Conservation (phyloP, 176 grass and related monocot genomes). For the bread wheat (Triticum aestivum) region DNA sequence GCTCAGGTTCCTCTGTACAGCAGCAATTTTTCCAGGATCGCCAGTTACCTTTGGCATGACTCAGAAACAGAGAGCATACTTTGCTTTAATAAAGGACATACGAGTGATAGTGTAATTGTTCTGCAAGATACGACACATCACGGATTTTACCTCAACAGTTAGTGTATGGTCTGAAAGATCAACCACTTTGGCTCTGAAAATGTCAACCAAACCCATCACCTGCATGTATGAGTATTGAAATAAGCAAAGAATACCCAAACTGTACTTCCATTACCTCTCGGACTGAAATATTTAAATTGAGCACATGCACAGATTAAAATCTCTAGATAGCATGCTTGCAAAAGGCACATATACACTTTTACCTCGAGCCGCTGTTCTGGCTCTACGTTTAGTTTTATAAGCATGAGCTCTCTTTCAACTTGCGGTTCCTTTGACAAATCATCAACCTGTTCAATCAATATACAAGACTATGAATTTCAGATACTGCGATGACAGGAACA, state of each 20-base stretch:
- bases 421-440: slow-evolving; percentile 68
- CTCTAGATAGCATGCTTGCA: not conserved
- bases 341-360: not conserved
- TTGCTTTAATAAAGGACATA: slow-evolving; percentile 3
- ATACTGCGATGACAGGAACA: not conserved
- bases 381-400: slow-evolving; percentile 73
- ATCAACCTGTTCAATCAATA: slow-evolving; percentile 44
- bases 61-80: not conserved
- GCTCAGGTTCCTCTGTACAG: slow-evolving; percentile 50
- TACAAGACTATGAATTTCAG: not conserved
- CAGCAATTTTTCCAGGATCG: slow-evolving; percentile 77
- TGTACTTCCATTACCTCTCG: not conserved
- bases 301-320: not conserved
- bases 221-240: slow-evolving; percentile 23
- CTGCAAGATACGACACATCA: not conserved
- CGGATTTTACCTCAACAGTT: slow-evolving; percentile 57
- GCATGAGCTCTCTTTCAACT: slow-evolving; percentile 83
- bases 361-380: slow-evolving; percentile 64
- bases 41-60: slow-evolving; percentile 55
- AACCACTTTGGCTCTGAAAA: slow-evolving; percentile 70
- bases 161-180: slow-evolving; percentile 64
- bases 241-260: not conserved
- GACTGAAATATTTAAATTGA: not conserved
- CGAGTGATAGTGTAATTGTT: not conserved
- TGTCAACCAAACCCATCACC: slow-evolving; percentile 71